Evolutionary conservation across 805 yeast genomes (phyloP), one percentile per base, ranked within the genome.

Genomic region (Torulaspora gathmanii): DNA sequence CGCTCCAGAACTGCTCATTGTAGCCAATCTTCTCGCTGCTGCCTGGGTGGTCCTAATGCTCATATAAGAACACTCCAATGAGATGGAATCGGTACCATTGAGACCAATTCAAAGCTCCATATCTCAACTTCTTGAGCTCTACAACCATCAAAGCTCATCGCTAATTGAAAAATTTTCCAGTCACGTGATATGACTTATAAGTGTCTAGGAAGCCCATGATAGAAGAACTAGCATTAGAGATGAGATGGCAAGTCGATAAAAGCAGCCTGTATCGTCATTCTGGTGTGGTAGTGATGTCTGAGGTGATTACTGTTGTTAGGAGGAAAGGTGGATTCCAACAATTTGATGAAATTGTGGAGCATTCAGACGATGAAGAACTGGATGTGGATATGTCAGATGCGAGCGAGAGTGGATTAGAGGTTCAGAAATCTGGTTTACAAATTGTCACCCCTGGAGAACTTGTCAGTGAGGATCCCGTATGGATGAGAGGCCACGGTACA

Each of bases 401-500:
- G 10, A 46, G 52, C 33, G 68, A 57, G 12, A 61, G 53, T 4
- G 68, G 57, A 6, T 66, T 50, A 3, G 67, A 53, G 1, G 61
- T 56, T 28, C 53, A 44, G 15, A 70, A 60, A 37, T 42, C 53
- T 15, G 61, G 58, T 9, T 48, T 66, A 13, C 65, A 64, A 36
- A 66, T 93, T 8, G 95, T 91, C 15, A 88, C 97, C 1, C 99
- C 99, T 0, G 99, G 99, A 8, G 97, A 93, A 63, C 69, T 90
- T 40, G 86, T 93, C n/a, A 93, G 98, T 0, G 93, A 86, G 55
- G 98, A 93, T 59, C 86, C 96, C 5, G 76, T 83, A 2, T 93
- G 98, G 97, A 93, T 93, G 99, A 79, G 95, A 60, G 99, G 99
- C 25, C 99, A 91, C 61, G 99, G 99, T 5, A 93, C 98, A 0